A percentile compares a stretch with the other conserved stretches of the same genome.
Conservation (phyloP, 2,329 filamentous ascomycete genomes). For the Fusarium protoensiforme region DNA sequence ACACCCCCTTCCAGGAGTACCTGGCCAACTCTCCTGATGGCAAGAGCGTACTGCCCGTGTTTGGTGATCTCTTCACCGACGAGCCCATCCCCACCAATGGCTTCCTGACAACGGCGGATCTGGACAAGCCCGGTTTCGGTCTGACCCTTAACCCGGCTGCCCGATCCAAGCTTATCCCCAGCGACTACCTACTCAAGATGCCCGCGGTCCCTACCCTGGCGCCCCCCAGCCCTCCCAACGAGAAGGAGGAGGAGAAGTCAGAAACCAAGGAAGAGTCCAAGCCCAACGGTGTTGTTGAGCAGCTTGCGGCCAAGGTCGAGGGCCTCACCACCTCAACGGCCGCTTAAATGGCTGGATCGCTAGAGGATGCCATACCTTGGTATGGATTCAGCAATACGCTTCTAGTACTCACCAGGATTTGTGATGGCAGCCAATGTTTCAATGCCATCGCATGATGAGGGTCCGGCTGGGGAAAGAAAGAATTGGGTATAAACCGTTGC, state of each 20-base stretch:
- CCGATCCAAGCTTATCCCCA: constrained; percentile 77
- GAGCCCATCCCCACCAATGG: constrained; percentile 90
- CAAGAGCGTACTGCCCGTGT: constrained; percentile 89
- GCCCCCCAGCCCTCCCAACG: constrained; percentile 43
- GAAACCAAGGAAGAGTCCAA: constrained; percentile 23
- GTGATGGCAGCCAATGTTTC: background rate
- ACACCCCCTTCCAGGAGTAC: constrained; percentile 96
- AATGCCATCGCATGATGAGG: constrained; percentile 5
- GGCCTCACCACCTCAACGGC: constrained; percentile 42
- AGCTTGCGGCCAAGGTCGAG: constrained; percentile 50
- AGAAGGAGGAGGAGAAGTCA: constrained; percentile 28
- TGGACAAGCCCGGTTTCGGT: constrained; percentile 93
- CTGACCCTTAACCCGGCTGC: constrained; percentile 86
- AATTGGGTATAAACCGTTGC: background rate
- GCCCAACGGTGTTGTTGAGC: constrained; percentile 43
- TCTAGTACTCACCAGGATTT: background rate
- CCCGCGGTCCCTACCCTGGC: constrained; percentile 62
- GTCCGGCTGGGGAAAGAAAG: background rate
- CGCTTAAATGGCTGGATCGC: constrained; percentile 7
- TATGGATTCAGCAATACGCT: background rate
- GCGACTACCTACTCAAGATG: constrained; percentile 77
- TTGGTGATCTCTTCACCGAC: constrained; percentile 89
- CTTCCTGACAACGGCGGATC: constrained; percentile 79
- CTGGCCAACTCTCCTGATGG: constrained; percentile 93
- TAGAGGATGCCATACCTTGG: background rate